Evolutionary conservation across 2,329 filamentous ascomycete species (phyloP).

Genomic region (Cryoendolithus antarcticus): DNA sequence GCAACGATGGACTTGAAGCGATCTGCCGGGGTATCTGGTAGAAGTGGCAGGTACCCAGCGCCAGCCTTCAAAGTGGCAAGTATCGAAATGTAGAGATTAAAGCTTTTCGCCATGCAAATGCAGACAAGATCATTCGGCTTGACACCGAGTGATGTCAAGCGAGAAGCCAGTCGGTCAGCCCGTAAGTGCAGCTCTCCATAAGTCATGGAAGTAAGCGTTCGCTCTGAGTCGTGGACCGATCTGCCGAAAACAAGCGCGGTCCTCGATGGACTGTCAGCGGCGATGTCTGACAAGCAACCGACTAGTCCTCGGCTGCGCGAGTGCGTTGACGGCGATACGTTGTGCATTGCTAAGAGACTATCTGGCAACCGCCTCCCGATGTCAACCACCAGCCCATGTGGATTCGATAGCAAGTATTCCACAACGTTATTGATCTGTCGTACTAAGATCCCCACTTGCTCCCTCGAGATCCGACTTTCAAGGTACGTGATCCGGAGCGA

Average conservation of each 20-base stretch:
- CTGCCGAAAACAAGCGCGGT: conserved; percentile 54
- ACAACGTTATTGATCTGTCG: conserved; percentile 49
- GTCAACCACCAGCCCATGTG: conserved; percentile 22
- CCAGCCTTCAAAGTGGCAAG: conserved; percentile 64
- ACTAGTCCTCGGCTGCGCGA: conserved; percentile 19
- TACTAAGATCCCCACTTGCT: conserved; percentile 45
- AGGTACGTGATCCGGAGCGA: conserved; percentile 44
- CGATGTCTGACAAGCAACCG: conserved; percentile 12
- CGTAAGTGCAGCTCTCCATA: conserved; percentile 52
- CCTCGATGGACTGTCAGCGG: conserved; percentile 42
- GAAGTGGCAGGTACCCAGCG: conserved; percentile 66
- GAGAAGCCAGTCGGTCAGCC: conserved; percentile 52
- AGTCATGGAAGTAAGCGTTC: conserved; percentile 37
- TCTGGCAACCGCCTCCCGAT: conserved; percentile 17
- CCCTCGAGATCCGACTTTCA: conserved; percentile 38
- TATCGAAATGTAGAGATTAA: conserved; percentile 59
- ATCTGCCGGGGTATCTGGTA: conserved; percentile 55
- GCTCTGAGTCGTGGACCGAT: conserved; percentile 28
- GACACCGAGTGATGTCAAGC: conserved; percentile 38
- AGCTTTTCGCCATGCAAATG: conserved; percentile 66
- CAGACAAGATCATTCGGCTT: conserved; percentile 49
- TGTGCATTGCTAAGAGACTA: conserved; percentile 28
- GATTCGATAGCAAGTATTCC: conserved; percentile 28
- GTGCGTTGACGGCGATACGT: conserved; percentile 22
- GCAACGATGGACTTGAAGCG: conserved; percentile 50